These are phyloP conservation scores for Neurospora sublineolata DNA, from an alignment of 495 filamentous ascomycete species.

Conservation along the genomic window DNA sequence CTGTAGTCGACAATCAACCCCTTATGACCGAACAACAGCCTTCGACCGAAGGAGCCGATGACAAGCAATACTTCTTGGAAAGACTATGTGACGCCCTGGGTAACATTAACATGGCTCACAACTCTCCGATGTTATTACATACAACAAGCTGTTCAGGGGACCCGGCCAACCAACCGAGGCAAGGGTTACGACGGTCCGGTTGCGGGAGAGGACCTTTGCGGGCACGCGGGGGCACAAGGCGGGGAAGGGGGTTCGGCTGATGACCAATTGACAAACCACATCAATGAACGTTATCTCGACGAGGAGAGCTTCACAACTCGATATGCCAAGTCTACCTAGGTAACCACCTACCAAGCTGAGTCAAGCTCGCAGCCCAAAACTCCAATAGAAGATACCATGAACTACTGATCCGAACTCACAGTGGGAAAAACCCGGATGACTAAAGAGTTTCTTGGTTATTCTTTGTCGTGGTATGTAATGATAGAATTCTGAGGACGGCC, in stretches of 20 bases:
- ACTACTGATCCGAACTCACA: neutral
- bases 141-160: neutral
- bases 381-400: neutral
- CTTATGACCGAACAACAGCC: neutral
- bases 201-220: neutral
- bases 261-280: neutral
- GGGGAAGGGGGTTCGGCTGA: neutral
- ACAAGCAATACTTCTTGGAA: neutral
- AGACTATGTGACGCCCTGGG: neutral
- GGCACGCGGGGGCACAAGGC: neutral
- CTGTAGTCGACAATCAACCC: too few species aligned
- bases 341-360: neutral
- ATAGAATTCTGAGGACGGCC: neutral
- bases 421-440: neutral
- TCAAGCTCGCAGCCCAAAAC: neutral
- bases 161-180: neutral
- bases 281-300: neutral
- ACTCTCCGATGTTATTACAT: too few species aligned
- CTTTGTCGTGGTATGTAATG: neutral
- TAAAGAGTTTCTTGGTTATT: neutral
- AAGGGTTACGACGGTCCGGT: neutral
- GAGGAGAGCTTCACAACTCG: neutral
- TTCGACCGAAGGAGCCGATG: neutral
- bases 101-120: neutral
- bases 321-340: neutral